Conservation (phyloP, 345 rosid genomes). For the Pugionium dolabratum region DNA sequence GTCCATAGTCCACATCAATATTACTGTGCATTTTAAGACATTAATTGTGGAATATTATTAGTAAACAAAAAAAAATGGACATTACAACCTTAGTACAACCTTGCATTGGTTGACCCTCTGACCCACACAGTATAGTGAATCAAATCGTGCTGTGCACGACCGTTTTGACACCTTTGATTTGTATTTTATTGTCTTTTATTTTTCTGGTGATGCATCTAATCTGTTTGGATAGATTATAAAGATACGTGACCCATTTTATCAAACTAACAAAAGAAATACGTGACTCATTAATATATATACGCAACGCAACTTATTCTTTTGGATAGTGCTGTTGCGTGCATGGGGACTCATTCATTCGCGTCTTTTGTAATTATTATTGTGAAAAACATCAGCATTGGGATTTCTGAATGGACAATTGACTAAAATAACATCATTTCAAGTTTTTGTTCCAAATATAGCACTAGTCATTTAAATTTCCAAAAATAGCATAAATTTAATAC, state of each 20-base stretch:
- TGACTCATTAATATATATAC: too few relatives aligned
- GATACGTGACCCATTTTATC: not conserved
- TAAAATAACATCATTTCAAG: too few relatives aligned
- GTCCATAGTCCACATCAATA: not conserved
- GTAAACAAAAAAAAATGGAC: not conserved
- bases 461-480: too few relatives aligned
- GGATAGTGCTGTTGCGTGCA: too few relatives aligned
- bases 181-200: not conserved
- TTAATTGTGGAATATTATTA: not conserved
- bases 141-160: constrained; percentile 29
- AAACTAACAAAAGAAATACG: too few relatives aligned
- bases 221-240: not conserved
- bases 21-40: not conserved
- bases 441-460: too few relatives aligned
- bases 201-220: constrained; percentile 1
- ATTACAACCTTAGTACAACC: constrained; percentile 37
- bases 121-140: constrained; percentile 8
- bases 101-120: constrained; percentile 18
- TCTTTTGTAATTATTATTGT: too few relatives aligned
- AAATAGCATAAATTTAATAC: too few relatives aligned
- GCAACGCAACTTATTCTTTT: too few relatives aligned
- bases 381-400: too few relatives aligned
- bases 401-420: too few relatives aligned
- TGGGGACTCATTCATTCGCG: too few relatives aligned
- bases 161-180: constrained; percentile 4